phyloP scores from a whole-genome alignment of 495 filamentous ascomycete genomes.

The Staphylotrichum tortipilum region DNA sequence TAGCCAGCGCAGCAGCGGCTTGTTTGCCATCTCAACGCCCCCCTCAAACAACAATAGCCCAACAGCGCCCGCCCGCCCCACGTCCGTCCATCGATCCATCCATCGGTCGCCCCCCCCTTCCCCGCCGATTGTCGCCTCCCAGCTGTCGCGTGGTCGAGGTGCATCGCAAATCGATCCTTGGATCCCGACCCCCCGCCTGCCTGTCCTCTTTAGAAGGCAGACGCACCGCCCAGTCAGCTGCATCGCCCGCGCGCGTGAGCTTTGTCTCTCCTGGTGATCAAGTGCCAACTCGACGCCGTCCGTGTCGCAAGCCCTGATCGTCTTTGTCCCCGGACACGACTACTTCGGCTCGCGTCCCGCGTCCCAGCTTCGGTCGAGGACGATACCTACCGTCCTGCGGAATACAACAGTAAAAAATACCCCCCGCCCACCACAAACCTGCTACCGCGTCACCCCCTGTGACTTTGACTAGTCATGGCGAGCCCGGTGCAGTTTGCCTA shows the following conservation, averaged over 20 bases:
- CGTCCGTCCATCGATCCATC: too few species aligned
- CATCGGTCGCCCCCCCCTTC: background rate
- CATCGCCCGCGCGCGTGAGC: background rate
- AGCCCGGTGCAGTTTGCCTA: slow-evolving; percentile 84
- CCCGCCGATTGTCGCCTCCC: background rate
- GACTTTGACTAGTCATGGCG: slow-evolving; percentile 84
- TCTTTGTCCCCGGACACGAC: background rate
- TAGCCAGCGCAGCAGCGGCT: background rate
- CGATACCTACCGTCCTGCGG: background rate
- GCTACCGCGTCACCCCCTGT: slow-evolving; percentile 45
- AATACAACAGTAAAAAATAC: slow-evolving; percentile 16
- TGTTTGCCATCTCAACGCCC: slow-evolving; percentile 13
- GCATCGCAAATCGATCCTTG: background rate
- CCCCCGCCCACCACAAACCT: slow-evolving; percentile 11
- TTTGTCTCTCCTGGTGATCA: background rate
- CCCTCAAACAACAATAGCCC: background rate
- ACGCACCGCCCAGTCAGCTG: too few species aligned
- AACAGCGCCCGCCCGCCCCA: too few species aligned
- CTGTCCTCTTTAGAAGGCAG: too few species aligned
- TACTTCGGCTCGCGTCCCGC: background rate
- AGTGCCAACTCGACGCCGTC: too few species aligned
- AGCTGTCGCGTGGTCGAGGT: slow-evolving; percentile 2
- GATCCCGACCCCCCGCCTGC: background rate
- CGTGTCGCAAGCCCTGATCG: background rate
- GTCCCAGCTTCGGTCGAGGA: slow-evolving; percentile 1